Conservation (phyloP, 2,329 filamentous ascomycete genomes). For the Furcasterigmium furcatum region DNA sequence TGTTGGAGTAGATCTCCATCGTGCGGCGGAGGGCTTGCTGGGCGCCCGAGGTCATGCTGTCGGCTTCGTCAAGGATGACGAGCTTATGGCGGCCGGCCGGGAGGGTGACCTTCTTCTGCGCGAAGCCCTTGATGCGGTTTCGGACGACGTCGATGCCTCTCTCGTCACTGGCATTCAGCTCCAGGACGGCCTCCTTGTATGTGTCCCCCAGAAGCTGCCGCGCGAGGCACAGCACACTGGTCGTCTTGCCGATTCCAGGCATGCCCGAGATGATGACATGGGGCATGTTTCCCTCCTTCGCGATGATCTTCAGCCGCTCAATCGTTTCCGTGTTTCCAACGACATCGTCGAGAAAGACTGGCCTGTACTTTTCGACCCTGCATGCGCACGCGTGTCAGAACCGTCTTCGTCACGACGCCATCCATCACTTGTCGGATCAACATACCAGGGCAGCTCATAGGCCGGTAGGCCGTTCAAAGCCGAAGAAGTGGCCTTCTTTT, state of each 20-base stretch:
- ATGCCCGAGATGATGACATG: slow-evolving; percentile 99
- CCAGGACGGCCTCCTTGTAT: slow-evolving; percentile 96
- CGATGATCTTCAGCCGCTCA: slow-evolving; percentile 95
- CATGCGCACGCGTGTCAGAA: not conserved
- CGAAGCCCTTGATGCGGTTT: slow-evolving; percentile 96
- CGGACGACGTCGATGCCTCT: slow-evolving; percentile 95
- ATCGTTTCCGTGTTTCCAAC: slow-evolving; percentile 98
- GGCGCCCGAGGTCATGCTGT: slow-evolving; percentile 95
- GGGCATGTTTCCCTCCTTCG: slow-evolving; percentile 98
- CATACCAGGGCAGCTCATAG: slow-evolving; percentile 79
- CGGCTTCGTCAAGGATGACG: slow-evolving; percentile 95
- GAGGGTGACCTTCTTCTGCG: slow-evolving; percentile 97
- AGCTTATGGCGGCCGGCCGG: slow-evolving; percentile 90
- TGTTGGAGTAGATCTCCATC: slow-evolving; percentile 98
- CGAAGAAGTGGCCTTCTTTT: slow-evolving; percentile 51
- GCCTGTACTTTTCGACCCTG: slow-evolving; percentile 98
- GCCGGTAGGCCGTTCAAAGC: slow-evolving; percentile 47
- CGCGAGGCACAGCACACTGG: slow-evolving; percentile 88
- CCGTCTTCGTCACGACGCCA: no score
- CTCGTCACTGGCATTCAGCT: slow-evolving; percentile 95
- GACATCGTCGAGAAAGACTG: slow-evolving; percentile 91
- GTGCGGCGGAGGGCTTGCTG: slow-evolving; percentile 93
- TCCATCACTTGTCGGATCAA: slow-evolving; percentile 4
- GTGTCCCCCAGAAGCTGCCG: slow-evolving; percentile 86
- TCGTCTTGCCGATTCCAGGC: slow-evolving; percentile 98